Base-by-base conservation (phyloP, 345 rosid genomes). In the Gossypium turneri region DNA sequence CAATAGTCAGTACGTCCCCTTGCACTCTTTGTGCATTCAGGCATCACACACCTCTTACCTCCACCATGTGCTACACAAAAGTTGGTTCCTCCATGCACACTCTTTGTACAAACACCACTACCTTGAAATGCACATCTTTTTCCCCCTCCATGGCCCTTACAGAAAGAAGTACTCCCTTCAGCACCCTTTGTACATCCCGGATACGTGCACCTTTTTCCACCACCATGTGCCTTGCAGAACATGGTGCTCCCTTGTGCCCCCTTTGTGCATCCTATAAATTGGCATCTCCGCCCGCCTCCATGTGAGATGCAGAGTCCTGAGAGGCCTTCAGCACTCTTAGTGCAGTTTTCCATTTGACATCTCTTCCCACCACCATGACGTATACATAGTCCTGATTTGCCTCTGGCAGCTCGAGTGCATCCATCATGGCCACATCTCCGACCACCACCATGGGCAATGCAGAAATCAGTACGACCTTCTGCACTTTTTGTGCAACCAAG, bases 141-240 rank as follows among this genome's bases (percentile, higher is more conserved):
- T 0, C 99, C 99, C 63, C 99, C 99, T 57, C 98, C 98, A 77
- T 94, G 98, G 48, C 97, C 98, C 98, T 94, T 94, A 80, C 98
- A 94, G 78, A 91, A 94, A 6, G 97, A 87, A 0, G 98, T 94
- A 84, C 98, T 92, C 75, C 98, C 98, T 83, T 94, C 98, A 53
- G 98, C 98, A 8, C 98, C 98, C 84, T 94, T 94, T 12, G 85
- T 91, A 79, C 98, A 94, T 22, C 90, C 96, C 7, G 22, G 22
- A 66, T 78, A 80, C 0, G 98, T 90, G 84, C 98, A 94, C 24
- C 98, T 91, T 81, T 91, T 92, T 2, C 98, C 98, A 61, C 98
- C 98, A 65, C 98, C 98, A 13, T 94, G 98, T 47, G 98, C 98
- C 79, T 94, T 94, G 84, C 98, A 94, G 83, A 88, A 91, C 97